A percentile compares a stretch with the other conserved stretches of the same genome.
Evolutionary conservation across 2,329 filamentous ascomycete species (phyloP).

Genomic region (Pseudogymnoascus sp.): DNA sequence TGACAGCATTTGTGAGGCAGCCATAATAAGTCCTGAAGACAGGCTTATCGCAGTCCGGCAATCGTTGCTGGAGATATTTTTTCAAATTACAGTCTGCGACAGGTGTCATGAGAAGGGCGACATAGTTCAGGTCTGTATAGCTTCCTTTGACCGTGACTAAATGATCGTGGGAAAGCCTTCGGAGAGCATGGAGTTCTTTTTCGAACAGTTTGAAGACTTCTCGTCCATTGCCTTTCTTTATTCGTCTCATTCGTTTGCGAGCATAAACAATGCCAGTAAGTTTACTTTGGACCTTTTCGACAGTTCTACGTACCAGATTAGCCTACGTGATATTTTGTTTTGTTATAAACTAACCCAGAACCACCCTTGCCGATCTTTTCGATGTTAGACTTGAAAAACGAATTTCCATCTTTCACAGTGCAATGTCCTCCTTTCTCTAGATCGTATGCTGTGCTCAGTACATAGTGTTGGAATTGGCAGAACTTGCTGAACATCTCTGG

Average conservation of each 20-base stretch:
- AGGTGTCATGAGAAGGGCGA: slow-evolving; percentile 6
- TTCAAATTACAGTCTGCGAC: slow-evolving; percentile 1
- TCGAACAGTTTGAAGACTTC: slow-evolving; percentile 7
- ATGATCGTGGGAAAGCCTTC: slow-evolving; percentile 8
- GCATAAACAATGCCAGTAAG: slow-evolving; percentile 10
- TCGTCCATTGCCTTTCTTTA: background rate
- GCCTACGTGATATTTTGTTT: background rate
- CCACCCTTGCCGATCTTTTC: slow-evolving; percentile 11
- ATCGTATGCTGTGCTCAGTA: slow-evolving; percentile 3
- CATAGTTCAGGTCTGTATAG: slow-evolving; percentile 7
- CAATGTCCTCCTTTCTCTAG: slow-evolving; percentile 10
- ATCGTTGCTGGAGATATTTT: background rate
- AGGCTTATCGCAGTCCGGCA: background rate
- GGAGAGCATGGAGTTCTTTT: background rate
- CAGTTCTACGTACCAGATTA: slow-evolving; percentile 9
- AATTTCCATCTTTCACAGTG: slow-evolving; percentile 9
- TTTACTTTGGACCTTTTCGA: slow-evolving; percentile 11
- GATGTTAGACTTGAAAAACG: slow-evolving; percentile 2
- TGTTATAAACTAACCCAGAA: background rate
- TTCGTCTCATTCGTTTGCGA: slow-evolving; percentile 9
- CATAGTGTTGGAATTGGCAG: slow-evolving; percentile 10
- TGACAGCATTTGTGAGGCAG: background rate
- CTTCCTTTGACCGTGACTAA: slow-evolving; percentile 3
- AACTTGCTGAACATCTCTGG: background rate
- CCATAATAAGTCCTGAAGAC: background rate